Percentiles rank a stretch among this genome's conserved stretches.
These are phyloP conservation scores for Coniochaeta ligniaria DNA, from an alignment of 2,329 filamentous ascomycete genomes.

Conservation along the genomic window DNA sequence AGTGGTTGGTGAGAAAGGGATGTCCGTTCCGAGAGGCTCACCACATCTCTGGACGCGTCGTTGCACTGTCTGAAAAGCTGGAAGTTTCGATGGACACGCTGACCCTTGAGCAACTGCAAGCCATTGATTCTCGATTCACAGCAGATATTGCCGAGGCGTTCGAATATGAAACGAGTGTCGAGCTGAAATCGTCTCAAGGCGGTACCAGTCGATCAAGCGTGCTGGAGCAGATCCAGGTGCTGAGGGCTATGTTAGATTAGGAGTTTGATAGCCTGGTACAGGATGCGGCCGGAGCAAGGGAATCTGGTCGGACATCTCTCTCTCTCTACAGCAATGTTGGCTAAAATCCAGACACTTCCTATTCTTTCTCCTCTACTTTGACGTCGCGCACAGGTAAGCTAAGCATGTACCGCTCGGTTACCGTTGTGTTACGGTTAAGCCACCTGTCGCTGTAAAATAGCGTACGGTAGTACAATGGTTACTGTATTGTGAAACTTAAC, in stretches of 20 bases:
- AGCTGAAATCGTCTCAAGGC: conserved; percentile 59
- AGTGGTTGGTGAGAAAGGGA: conserved; percentile 53
- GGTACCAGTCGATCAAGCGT: conserved; percentile 64
- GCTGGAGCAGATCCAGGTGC: conserved; percentile 48
- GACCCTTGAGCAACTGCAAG: conserved; percentile 58
- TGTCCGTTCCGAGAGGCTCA: conserved; percentile 29
- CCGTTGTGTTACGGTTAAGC: too few species aligned
- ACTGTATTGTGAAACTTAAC: too few species aligned
- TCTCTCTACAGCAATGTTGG: too few species aligned
- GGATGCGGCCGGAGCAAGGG: conserved; percentile 12
- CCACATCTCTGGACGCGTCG: conserved; percentile 69
- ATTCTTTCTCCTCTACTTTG: too few species aligned
- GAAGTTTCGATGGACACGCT: conserved; percentile 59
- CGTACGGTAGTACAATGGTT: too few species aligned
- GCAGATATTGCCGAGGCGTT: conserved; percentile 59
- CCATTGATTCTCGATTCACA: conserved; percentile 59
- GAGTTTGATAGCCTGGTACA: conserved; percentile 11
- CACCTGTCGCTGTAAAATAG: too few species aligned
- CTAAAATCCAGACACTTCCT: too few species aligned
- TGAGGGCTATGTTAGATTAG: conserved; percentile 25
- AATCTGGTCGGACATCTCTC: conserved; percentile 17
- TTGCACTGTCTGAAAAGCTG: conserved; percentile 62
- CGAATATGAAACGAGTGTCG: conserved; percentile 66
- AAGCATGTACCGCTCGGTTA: too few species aligned
- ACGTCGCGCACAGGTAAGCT: too few species aligned